Evolutionary conservation across 177 flowering plant species (phyloP).

Genomic region (Tripterygium wilfordii): DNA sequence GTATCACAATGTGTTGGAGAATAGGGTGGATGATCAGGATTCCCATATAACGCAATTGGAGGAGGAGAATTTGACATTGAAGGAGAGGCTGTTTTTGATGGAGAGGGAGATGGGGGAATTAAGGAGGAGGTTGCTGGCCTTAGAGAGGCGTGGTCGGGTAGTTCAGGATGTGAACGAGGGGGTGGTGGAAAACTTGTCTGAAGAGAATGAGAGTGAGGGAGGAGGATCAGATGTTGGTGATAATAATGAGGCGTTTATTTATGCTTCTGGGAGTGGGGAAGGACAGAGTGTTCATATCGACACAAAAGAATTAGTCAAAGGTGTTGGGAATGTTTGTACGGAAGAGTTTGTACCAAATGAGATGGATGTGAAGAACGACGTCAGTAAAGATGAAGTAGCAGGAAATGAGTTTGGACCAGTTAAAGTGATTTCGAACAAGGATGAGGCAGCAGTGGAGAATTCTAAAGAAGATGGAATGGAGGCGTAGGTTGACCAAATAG

Average conservation of each 20-base stretch:
- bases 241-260: too few relatives aligned
- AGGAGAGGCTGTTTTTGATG: constrained; percentile 88
- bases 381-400: background rate
- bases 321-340: too few relatives aligned
- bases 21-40: constrained; percentile 88
- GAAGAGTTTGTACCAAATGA: constrained; percentile 1
- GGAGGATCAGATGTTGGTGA: constrained; percentile 26
- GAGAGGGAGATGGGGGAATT: constrained; percentile 76
- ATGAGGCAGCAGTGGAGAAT: background rate
- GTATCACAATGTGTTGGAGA: constrained; percentile 63
- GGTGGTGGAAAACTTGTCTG: constrained; percentile 56
- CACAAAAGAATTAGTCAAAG: background rate
- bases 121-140: constrained; percentile 64
- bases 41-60: constrained; percentile 83
- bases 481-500: background rate
- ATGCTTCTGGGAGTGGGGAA: constrained; percentile 22
- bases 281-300: constrained; percentile 1
- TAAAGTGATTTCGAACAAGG: background rate
- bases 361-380: too few relatives aligned
- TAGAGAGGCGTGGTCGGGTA: constrained; percentile 46
- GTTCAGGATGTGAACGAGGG: constrained; percentile 45
- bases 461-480: background rate
- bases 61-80: constrained; percentile 86
- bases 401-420: background rate
- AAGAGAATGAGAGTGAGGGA: constrained; percentile 48